Conservation (phyloP, 2,329 filamentous ascomycete species). For the Fusarium proliferatum region DNA sequence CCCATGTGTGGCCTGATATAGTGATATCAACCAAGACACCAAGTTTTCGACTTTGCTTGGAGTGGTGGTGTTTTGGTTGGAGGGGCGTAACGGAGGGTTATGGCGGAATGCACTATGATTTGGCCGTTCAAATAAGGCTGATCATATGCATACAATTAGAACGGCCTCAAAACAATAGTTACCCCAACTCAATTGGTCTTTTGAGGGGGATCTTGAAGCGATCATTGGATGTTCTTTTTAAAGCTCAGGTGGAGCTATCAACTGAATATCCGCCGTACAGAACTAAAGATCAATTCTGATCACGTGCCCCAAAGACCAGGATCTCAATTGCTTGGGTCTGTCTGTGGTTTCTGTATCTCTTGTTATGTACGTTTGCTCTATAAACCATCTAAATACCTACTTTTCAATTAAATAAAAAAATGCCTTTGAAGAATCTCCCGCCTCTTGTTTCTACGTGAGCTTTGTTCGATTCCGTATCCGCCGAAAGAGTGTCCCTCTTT, state of each 20-base stretch:
- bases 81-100: neutral
- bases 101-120: slow-evolving; percentile 4
- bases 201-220: neutral
- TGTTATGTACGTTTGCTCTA: neutral
- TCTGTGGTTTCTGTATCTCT: neutral
- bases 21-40: neutral
- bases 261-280: neutral
- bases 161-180: neutral
- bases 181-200: neutral
- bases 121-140: neutral
- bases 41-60: neutral
- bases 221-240: slow-evolving; percentile 13
- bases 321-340: neutral
- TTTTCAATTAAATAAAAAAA: neutral
- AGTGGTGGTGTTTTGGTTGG: slow-evolving; percentile 6
- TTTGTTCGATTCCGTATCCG: neutral
- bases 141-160: neutral
- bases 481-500: neutral
- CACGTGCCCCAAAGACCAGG: slow-evolving; percentile 3
- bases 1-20: neutral
- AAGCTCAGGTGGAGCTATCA: slow-evolving; percentile 25
- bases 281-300: neutral
- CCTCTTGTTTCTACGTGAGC: neutral
- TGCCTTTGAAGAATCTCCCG: neutral
- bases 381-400: neutral